Evolutionary conservation across 2,329 filamentous ascomycete genomes (phyloP), one percentile per base, ranked within the genome.

Genomic region (Phyllosticta ampelicida): DNA sequence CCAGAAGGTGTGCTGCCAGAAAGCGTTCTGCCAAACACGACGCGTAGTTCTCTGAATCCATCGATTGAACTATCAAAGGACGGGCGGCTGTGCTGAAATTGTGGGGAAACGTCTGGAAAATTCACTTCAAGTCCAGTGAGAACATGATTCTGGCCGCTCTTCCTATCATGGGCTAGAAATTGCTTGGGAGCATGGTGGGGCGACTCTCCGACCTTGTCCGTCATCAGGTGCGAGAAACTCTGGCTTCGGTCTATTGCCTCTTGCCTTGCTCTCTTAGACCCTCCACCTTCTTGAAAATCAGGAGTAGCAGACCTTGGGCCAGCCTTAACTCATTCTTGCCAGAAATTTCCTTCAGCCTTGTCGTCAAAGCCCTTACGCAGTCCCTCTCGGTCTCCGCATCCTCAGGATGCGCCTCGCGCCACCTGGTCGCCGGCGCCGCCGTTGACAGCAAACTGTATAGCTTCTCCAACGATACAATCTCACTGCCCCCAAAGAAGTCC

Each of bases 381-480:
- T 75, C 76, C 0, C 65, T 51, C 9, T 78, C 76, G 0, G 75
- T 77, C 0, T 71, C 70, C 0, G 67, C 71, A 0, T 63, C 61
- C 0, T 75, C 73, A 0, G 75, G 73, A 61, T 80, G 63, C 0
- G 74, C 76, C 63, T 77, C 66, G 9, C 74, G 68, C 77, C 77
- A 80, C 48, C 78, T 66, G 0, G 69, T 68, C 1, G 76, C 66
- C 0, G 71, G 67, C 59, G 77, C 78, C 2, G 65, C 59, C 0
- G 76, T 78, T 0, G 65, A 64, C 6, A 76, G 36, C 5, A 71
- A 49, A 56, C 63, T 66, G 58, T 76, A 75, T 13, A 77, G 51
- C n/a, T 59, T 61, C 21, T 73, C 67, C 55, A 78, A 18, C 2
- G 63, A 65, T 4, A 65, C 56, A 10, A 65, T 55, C 30, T 60